Conservation (phyloP, 805 yeast species). For the Candida multigemmis region DNA sequence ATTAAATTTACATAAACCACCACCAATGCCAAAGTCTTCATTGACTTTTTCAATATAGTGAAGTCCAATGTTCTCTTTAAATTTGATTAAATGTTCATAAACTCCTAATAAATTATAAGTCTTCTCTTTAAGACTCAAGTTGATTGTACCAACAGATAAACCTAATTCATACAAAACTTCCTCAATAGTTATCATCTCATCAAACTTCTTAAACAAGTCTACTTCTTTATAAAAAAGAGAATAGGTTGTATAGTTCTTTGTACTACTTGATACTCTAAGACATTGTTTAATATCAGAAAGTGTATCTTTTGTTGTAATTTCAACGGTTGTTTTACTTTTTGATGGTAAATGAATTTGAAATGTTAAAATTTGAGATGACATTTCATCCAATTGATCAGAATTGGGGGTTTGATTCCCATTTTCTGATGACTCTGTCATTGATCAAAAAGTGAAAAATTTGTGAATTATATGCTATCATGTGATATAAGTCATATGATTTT, state of each 20-base stretch:
- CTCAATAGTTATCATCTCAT: conserved; percentile 18
- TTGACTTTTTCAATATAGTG: conserved; percentile 36
- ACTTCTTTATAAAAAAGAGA: conserved; percentile 30
- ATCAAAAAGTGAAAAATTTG: no score
- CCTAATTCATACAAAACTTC: conserved; percentile 12
- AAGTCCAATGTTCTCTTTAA: conserved; percentile 54
- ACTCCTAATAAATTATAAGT: conserved; percentile 56
- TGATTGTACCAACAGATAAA: conserved; percentile 16
- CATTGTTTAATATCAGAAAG: conserved; percentile 51
- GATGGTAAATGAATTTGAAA: no score
- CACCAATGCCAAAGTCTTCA: conserved; percentile 28
- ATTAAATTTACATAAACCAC: conserved; percentile 45
- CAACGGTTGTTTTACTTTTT: no score
- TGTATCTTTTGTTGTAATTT: conserved; percentile 35
- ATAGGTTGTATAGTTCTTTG: conserved; percentile 56
- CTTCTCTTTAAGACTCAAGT: conserved; percentile 39
- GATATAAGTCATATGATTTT: no score
- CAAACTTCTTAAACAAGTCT: conserved; percentile 17
- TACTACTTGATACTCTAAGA: conserved; percentile 45
- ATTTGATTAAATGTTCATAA: conserved; percentile 51
- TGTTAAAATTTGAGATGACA: no score
- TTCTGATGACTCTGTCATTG: no score
- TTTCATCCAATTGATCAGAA: no score
- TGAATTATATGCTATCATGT: no score
- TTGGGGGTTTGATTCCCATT: no score